Evolutionary conservation across 257 asterid species (phyloP), one percentile per base, ranked within the genome.

Genomic region (Ocimum tenuiflorum): DNA sequence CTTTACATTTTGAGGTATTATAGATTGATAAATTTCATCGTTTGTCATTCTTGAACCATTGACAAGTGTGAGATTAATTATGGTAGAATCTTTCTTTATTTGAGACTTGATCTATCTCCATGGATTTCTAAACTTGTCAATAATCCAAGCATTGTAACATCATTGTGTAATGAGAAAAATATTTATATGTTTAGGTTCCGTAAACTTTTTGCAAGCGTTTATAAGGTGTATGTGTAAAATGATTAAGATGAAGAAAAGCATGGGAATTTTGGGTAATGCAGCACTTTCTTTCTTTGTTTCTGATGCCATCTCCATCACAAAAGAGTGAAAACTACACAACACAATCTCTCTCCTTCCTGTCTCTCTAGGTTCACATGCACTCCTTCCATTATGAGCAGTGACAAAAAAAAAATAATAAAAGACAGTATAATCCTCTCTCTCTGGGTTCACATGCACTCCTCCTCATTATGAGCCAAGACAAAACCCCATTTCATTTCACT

Each of bases 291-390:
- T 15, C 39, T 23, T 13, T 27, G 4, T 27, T 27, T 4, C 31
- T 4, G 4, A 60, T 38, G 60, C 18, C 63, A 71, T 41, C 19
- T 49, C 49, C 54, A 48, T 24, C 10, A 60, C 14, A 12, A 68
- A 15, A 69, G 77, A 66, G 75, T 70, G 61, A 71, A 73, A 66
- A 70, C 62, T 50, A 72, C 74, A 42, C 24, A 22, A 69, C 69
- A 69, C 38, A n/a, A 15, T 24, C 48, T 23, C 62, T 27, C 59
- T 48, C 64, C 15, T 13, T 20, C 33, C 33, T 36, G 19, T 58
- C 64, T 36, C 7, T 12, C 36, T 18, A 58, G 65, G 63, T 57
- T 72, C 80, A 75, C 83, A 75, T 78, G 80, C 78, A 67, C 56
- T 51, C 73, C 31, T 66, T 48, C 74, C 67, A 20, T 20, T 20